A percentile compares a stretch with the other conserved stretches of the same genome.
These are phyloP conservation scores for Lactifluus rugatus DNA, from an alignment of 768 basidiomycete genomes.

Conservation along the genomic window DNA sequence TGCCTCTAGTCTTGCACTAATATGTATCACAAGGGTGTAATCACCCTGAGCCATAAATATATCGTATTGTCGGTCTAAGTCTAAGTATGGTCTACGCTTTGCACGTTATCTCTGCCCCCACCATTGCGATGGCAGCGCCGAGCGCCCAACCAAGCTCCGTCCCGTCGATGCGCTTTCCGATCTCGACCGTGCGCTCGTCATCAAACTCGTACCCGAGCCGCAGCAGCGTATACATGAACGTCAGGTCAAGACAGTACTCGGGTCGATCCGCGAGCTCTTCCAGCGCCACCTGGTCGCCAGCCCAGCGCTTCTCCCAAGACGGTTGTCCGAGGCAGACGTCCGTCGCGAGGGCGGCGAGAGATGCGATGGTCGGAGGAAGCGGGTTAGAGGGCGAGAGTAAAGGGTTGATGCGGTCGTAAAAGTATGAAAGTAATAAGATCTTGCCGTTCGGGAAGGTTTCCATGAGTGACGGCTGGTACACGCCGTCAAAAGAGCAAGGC, in stretches of 20 bases:
- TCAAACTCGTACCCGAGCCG: constrained; percentile 86
- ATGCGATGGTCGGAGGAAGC: constrained; percentile 33
- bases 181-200: constrained; percentile 51
- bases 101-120: constrained; percentile 53
- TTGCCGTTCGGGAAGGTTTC: constrained; percentile 83
- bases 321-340: constrained; percentile 63
- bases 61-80: background rate
- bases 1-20: too few species aligned
- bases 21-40: too few species aligned
- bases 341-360: constrained; percentile 53
- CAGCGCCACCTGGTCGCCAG: constrained; percentile 37
- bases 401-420: constrained; percentile 87
- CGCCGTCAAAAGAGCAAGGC: constrained; percentile 95
- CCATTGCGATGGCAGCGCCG: constrained; percentile 73
- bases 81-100: constrained; percentile 22
- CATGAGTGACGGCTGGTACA: constrained; percentile 88
- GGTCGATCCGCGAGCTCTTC: constrained; percentile 72
- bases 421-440: constrained; percentile 91
- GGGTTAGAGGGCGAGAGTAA: constrained; percentile 39
- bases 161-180: constrained; percentile 80
- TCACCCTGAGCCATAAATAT: too few species aligned
- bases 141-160: constrained; percentile 94
- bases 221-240: constrained; percentile 86
- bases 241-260: constrained; percentile 93
- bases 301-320: constrained; percentile 47